A percentile compares a stretch with the other conserved stretches of the same genome.
Conservation (phyloP, 306 rosid genomes). For the Quercus glauca region DNA sequence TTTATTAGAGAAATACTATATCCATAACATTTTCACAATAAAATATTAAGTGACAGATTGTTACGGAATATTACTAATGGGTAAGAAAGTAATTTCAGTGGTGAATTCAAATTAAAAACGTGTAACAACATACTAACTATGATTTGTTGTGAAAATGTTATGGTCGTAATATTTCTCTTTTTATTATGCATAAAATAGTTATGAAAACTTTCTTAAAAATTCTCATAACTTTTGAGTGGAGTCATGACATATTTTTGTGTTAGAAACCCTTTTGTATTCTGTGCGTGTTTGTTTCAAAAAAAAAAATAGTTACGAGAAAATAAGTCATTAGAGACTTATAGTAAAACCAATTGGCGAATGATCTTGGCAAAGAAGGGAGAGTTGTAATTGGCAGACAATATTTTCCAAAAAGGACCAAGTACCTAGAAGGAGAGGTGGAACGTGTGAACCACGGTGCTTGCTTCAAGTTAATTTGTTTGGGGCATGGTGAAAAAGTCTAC, state of each 20-base stretch:
- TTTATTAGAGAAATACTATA: no score
- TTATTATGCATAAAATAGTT: no score
- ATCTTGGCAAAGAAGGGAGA: neutral
- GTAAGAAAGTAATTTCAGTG: no score
- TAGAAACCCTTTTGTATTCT: rapidly evolving
- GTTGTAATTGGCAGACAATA: neutral
- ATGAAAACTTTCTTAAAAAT: rapidly evolving
- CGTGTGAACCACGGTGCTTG: neutral
- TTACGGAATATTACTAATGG: no score
- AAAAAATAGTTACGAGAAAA: no score
- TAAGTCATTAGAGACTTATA: no score
- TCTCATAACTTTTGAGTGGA: rapidly evolving
- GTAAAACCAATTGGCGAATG: neutral
- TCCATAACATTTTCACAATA: no score
- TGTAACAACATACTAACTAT: no score
- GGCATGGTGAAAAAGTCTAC: neutral
- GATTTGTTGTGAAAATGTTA: no score
- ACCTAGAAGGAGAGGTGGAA: neutral
- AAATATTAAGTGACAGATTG: no score
- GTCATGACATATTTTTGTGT: rapidly evolving
- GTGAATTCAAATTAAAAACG: no score
- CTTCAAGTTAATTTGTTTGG: neutral
- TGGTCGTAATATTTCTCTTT: rapidly evolving
- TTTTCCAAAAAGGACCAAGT: slow-evolving; percentile 7
- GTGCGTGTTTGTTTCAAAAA: no score